A percentile compares a stretch with the other conserved stretches of the same genome.
These are phyloP conservation scores for Saccharomycopsis hybrid DNA, from an alignment of 1,139 yeast species.

Conservation along the genomic window DNA sequence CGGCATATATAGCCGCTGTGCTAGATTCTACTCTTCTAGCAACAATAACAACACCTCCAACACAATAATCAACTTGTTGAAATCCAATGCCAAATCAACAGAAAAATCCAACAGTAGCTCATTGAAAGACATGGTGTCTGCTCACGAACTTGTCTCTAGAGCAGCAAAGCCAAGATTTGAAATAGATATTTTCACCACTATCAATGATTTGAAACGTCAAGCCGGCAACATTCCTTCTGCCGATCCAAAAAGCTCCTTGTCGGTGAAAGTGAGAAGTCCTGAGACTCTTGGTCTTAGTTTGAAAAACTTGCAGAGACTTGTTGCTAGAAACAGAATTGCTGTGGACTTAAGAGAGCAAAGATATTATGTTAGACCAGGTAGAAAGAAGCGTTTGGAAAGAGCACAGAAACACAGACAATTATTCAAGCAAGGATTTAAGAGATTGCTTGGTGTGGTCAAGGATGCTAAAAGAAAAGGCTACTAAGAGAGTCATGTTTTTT, in stretches of 20 bases:
- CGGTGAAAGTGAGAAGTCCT: no score
- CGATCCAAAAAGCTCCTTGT: no score
- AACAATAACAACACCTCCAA: neutral
- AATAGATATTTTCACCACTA: neutral
- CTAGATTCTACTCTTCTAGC: neutral
- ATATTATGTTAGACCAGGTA: conserved; percentile 43
- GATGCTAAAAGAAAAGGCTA: conserved; percentile 52
- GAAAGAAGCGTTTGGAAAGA: conserved; percentile 36
- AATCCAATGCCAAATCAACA: neutral
- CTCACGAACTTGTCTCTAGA: neutral
- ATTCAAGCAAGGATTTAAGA: conserved; percentile 42
- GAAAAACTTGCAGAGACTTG: conserved; percentile 30
- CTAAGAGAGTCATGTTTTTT: conserved; percentile 22
- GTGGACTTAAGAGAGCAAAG: conserved; percentile 34
- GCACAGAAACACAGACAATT: conserved; percentile 40
- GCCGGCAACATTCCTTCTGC: conserved; percentile 25
- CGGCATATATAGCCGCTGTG: neutral
- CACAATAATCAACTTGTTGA: conserved; percentile 1
- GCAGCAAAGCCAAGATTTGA: conserved; percentile 1
- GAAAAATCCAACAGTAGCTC: no score
- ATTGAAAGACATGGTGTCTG: no score
- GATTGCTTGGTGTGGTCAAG: conserved; percentile 39
- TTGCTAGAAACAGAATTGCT: conserved; percentile 34
- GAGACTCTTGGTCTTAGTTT: conserved; percentile 30
- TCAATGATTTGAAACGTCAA: conserved; percentile 21